Percentiles rank a stretch among this genome's conserved stretches.
These are phyloP conservation scores for Exutisphaerella laricina DNA, from an alignment of 2,329 filamentous ascomycete genomes.

Conservation along the genomic window DNA sequence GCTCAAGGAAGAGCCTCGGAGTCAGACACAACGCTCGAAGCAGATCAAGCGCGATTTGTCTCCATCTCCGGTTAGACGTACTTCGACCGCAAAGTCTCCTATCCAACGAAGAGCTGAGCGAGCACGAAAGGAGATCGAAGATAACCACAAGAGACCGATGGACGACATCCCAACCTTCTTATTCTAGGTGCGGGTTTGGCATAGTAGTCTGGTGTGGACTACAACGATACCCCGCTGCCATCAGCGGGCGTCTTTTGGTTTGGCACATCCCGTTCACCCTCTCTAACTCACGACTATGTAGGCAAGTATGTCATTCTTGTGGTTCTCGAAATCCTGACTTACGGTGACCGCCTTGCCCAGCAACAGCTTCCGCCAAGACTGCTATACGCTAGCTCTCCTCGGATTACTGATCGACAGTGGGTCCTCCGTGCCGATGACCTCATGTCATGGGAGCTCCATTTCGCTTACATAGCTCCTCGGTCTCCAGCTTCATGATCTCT, in stretches of 20 bases:
- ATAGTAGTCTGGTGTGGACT: too few relatives aligned
- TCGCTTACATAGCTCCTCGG: not conserved
- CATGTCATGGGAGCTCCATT: not conserved
- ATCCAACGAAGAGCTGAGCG: conserved; percentile 32
- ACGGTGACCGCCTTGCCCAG: too few relatives aligned
- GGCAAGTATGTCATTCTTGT: too few relatives aligned
- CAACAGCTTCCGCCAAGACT: too few relatives aligned
- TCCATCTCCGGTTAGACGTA: not conserved
- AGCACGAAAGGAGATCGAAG: conserved; percentile 19
- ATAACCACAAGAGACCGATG: conserved; percentile 24
- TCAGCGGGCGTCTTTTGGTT: too few relatives aligned
- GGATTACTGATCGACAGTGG: not conserved
- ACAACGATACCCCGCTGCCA: too few relatives aligned
- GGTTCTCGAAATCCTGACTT: too few relatives aligned
- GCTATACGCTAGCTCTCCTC: not conserved
- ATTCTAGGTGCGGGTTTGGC: conserved; percentile 35
- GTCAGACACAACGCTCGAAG: not conserved
- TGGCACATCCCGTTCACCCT: too few relatives aligned
- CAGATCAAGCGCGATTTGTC: conserved; percentile 2
- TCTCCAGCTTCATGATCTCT: not conserved
- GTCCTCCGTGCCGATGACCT: not conserved
- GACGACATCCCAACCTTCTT: conserved; percentile 42
- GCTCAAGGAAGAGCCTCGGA: not conserved
- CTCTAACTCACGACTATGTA: too few relatives aligned
- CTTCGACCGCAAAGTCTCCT: conserved; percentile 8